A percentile compares a stretch with the other conserved stretches of the same genome.
These are phyloP conservation scores for Lathyrus aphaca DNA, from an alignment of 306 rosid genomes.

Conservation along the genomic window DNA sequence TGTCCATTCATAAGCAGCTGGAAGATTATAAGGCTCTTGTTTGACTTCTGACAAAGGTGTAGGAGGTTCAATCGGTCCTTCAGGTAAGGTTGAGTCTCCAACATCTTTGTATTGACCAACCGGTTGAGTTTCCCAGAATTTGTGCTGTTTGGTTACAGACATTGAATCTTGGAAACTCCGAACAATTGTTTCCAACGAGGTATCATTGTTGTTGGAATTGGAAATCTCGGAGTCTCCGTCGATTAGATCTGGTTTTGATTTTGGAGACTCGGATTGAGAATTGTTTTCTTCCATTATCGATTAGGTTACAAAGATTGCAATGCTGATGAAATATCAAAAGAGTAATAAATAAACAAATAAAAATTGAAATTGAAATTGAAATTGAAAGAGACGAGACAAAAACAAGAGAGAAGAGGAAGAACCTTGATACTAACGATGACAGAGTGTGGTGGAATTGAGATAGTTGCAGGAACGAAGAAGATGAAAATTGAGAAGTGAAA, in stretches of 20 bases:
- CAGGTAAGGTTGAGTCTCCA: slow-evolving; percentile 56
- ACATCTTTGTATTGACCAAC: slow-evolving; percentile 80
- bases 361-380: slow-evolving; percentile 9
- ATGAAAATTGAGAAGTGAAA: background rate
- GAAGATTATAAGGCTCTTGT: slow-evolving; percentile 83
- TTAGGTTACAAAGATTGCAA: background rate
- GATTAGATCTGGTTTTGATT: slow-evolving; percentile 36
- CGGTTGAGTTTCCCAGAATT: slow-evolving; percentile 55
- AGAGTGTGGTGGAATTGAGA: background rate
- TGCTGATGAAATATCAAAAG: background rate
- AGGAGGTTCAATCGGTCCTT: slow-evolving; percentile 74
- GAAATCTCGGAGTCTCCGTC: slow-evolving; percentile 11
- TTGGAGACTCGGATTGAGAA: background rate
- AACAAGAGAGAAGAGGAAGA: background rate
- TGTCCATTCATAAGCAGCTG: slow-evolving; percentile 50
- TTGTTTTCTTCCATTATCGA: slow-evolving; percentile 33
- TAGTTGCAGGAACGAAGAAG: too few species aligned
- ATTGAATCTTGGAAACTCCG: slow-evolving; percentile 66
- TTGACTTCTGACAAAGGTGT: slow-evolving; percentile 70
- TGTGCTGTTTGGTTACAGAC: slow-evolving; percentile 63
- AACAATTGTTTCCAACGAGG: slow-evolving; percentile 58
- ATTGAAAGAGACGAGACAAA: background rate
- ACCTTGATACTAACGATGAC: background rate
- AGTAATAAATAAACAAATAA: background rate
- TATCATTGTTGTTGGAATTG: background rate